These are phyloP conservation scores for Centella asiatica DNA, from an alignment of 129 eudicot species.

Conservation along the genomic window DNA sequence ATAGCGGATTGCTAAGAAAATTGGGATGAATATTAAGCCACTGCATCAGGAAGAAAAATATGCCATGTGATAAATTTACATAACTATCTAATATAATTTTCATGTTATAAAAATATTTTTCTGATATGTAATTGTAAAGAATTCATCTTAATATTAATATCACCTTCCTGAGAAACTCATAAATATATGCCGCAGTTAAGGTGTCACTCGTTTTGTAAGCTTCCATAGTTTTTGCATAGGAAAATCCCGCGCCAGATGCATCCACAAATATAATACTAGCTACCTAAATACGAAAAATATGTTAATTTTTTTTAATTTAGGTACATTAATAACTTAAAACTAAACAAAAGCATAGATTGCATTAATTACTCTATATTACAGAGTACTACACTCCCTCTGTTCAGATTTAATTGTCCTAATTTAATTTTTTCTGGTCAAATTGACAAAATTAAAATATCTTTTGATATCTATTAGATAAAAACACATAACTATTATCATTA, in stretches of 20 bases:
- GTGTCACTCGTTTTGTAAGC: constrained; percentile 21
- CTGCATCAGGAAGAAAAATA: not conserved
- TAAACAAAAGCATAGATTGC: too few species aligned
- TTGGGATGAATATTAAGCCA: constrained; percentile 17
- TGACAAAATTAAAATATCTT: too few species aligned
- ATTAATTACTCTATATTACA: too few species aligned
- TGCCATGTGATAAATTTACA: not conserved
- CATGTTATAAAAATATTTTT: too few species aligned
- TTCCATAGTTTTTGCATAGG: constrained; percentile 20
- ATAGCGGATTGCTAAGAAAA: constrained; percentile 5
- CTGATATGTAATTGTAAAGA: too few species aligned
- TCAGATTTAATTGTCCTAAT: too few species aligned
- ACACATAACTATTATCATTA: too few species aligned
- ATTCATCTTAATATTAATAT: too few species aligned
- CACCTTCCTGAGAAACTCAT: constrained; percentile 29
- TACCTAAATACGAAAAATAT: constrained; percentile 13
- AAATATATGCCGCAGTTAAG: constrained; percentile 17
- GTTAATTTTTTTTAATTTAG: not conserved
- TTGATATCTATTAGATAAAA: too few species aligned
- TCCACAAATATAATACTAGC: constrained; percentile 26
- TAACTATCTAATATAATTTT: too few species aligned
- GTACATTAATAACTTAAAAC: not conserved
- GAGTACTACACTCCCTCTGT: too few species aligned
- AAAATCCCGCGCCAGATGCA: constrained; percentile 28
- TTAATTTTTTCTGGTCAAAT: not conserved